Evolutionary conservation across 257 asterid species (phyloP).

Genomic region (Datura wrightii): DNA sequence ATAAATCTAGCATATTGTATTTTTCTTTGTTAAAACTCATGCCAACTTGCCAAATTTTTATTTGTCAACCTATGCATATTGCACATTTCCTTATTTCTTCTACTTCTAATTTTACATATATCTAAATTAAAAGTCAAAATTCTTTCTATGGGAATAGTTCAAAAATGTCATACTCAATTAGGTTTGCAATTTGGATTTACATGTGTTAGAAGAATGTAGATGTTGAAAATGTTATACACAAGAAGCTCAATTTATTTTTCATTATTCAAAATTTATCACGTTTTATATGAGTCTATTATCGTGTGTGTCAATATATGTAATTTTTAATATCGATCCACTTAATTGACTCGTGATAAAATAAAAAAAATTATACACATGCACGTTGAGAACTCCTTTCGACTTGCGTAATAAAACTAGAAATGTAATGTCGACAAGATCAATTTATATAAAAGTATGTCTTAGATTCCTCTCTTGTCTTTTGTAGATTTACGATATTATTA

Average conservation of each 20-base stretch:
- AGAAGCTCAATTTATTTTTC: background rate
- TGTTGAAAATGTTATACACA: background rate
- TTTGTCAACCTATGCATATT: background rate
- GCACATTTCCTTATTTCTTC: background rate
- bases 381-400: background rate
- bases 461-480: background rate
- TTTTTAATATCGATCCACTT: background rate
- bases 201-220: background rate
- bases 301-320: no score
- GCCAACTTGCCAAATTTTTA: background rate
- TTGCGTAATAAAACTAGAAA: background rate
- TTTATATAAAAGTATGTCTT: no score
- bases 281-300: background rate
- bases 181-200: constrained; percentile 13
- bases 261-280: background rate
- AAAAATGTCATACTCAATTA: background rate
- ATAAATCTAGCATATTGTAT: background rate
- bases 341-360: background rate
- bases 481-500: background rate
- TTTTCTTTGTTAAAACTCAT: background rate
- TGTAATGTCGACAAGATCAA: background rate
- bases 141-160: background rate
- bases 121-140: background rate
- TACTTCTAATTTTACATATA: background rate
- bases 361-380: background rate